Evolutionary conservation across 2,329 filamentous ascomycete genomes (phyloP), one percentile per base, ranked within the genome.

Genomic region (Ophiostoma novo-ulmi): DNA sequence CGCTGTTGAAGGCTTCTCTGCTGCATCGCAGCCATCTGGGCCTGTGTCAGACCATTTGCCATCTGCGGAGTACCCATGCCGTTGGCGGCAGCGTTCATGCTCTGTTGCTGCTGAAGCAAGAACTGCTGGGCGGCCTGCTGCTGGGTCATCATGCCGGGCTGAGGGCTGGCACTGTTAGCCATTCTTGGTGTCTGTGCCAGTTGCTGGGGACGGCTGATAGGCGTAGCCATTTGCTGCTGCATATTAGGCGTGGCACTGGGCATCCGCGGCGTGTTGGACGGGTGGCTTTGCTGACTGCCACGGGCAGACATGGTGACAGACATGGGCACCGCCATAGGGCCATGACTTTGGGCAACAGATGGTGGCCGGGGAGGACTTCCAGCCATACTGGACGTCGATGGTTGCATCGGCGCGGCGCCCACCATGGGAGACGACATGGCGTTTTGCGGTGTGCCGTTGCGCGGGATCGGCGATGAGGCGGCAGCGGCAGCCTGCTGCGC

Each of bases 261-360:
- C 79, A 89, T 86, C 14, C 87, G 83, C 36, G 88, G 88, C 11
- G 88, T 90, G n/a, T 84, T 85, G 2, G 85, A 83, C 2, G 83
- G 82, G 77, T 90, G 88, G 74, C 88, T 90, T 76, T 90, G 88
- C 75, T 90, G 88, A 75, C 88, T 90, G 71, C 86, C 85, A 73
- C 87, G 84, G 26, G 86, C 82, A 70, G 85, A 88, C 87, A 89
- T 90, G 74, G 82, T 85, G 75, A 86, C 84, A 0, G 86, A 80
- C 84, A 88, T 88, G 4, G 87, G 85, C 0, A 83, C 87, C 7
- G 83, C 82, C 82, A 88, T 88, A 0, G 84, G 81, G 1, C 80
- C 77, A 70, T 85, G 84, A 69, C 84, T 86, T 73, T 89, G 88
- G 3, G 88, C 87, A 5, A 88, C 88, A 20, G 89, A 91, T 0